Percentiles rank a stretch among this genome's conserved stretches.
phyloP scores from a whole-genome alignment of 441 rosid genomes.

The Gossypium schwendimanii region DNA sequence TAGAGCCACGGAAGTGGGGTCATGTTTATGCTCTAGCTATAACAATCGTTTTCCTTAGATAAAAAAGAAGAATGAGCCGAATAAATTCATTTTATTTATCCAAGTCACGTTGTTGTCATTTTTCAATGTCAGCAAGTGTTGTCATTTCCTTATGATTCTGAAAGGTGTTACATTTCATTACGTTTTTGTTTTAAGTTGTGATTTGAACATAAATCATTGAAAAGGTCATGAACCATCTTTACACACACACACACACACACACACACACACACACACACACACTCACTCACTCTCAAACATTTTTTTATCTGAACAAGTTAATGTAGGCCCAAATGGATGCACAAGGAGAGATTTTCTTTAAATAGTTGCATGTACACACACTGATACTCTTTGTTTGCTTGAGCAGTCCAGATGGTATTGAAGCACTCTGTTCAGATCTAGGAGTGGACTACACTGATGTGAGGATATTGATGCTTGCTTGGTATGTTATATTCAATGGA shows the following conservation, averaged over 20 bases:
- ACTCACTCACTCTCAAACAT: not conserved
- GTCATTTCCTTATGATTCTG: too few species aligned
- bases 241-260: too few species aligned
- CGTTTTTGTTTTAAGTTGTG: not conserved
- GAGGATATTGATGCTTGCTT: constrained; percentile 50
- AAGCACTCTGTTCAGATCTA: constrained; percentile 41
- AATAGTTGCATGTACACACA: not conserved
- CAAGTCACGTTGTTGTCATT: not conserved
- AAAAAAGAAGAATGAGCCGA: too few species aligned
- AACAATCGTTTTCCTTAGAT: not conserved
- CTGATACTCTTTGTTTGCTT: constrained; percentile 12
- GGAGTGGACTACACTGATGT: constrained; percentile 40
- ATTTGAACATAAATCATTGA: not conserved
- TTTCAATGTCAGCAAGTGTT: not conserved
- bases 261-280: too few species aligned
- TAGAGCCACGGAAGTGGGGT: not conserved
- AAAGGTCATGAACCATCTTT: not conserved
- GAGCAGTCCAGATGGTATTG: constrained; percentile 54
- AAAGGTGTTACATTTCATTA: not conserved
- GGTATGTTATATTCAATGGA: constrained; percentile 25
- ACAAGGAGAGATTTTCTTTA: not conserved
- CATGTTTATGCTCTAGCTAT: not conserved
- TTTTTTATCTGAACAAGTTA: not conserved
- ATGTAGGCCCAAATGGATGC: not conserved
- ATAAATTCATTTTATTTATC: not conserved